Evolutionary conservation across 2,329 filamentous ascomycete genomes (phyloP).

Genomic region (Stenocarpella maydis): DNA sequence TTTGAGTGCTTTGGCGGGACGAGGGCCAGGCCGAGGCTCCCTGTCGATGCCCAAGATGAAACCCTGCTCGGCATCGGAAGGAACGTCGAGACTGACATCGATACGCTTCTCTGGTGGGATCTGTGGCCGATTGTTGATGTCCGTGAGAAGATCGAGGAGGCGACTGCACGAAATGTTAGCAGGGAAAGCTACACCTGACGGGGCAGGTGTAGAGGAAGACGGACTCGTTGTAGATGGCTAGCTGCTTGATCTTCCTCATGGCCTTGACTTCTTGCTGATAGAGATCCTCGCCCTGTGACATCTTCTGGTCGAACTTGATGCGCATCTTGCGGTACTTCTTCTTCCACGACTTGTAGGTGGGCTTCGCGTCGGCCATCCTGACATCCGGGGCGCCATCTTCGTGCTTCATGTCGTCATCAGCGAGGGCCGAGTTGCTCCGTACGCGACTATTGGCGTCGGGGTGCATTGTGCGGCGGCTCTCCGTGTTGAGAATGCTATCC

Average conservation of each 20-base stretch:
- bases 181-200: slow-evolving; percentile 31
- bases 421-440: slow-evolving; percentile 18
- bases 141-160: slow-evolving; percentile 85
- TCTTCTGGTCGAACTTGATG: slow-evolving; percentile 77
- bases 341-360: slow-evolving; percentile 75
- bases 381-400: slow-evolving; percentile 50
- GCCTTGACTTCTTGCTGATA: slow-evolving; percentile 85
- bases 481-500: slow-evolving; percentile 24
- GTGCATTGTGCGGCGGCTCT: slow-evolving; percentile 15
- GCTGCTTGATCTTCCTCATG: slow-evolving; percentile 79
- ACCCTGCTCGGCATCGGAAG: slow-evolving; percentile 58
- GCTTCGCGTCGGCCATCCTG: slow-evolving; percentile 53
- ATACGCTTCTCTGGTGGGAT: slow-evolving; percentile 79
- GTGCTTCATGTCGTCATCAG: slow-evolving; percentile 47
- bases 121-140: slow-evolving; percentile 85
- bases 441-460: slow-evolving; percentile 2
- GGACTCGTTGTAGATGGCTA: slow-evolving; percentile 94
- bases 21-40: slow-evolving; percentile 56
- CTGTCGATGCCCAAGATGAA: slow-evolving; percentile 84
- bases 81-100: slow-evolving; percentile 66
- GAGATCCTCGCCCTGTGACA: slow-evolving; percentile 82
- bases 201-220: slow-evolving; percentile 43
- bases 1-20: slow-evolving; percentile 57
- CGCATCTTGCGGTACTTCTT: slow-evolving; percentile 97
- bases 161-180: slow-evolving; percentile 64